Base-by-base conservation (phyloP, 140 eudicot species). In the Stevia rebaudiana region DNA sequence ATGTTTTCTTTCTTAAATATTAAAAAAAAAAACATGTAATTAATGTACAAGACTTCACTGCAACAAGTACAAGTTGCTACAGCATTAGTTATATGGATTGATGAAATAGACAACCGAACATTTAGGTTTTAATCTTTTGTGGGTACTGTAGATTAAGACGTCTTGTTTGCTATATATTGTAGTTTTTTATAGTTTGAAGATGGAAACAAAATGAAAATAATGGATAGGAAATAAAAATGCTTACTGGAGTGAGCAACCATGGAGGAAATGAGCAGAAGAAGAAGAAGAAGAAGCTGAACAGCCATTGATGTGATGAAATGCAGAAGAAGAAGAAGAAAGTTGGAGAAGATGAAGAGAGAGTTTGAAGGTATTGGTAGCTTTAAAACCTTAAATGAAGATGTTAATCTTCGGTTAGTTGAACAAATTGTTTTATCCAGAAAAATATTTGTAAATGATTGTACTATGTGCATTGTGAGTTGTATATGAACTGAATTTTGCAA, bases 241-340 rank as follows among this genome's bases (percentile, higher is more conserved):
- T 84, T 81, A 81, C 91, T 78, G 19, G 91, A 76, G 71, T 78
- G 76, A 53, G 76, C 37, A 55, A 71, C 82, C 87, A 84, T 75
- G 59, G 78, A 71, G 67, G 65, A 69, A 24, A 81, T 33, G 53
- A 84, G 82, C 33, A 28, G 33, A 17, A 78, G 25, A 48, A 71
- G 33, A 17, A 78, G 25, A 48, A 71, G 59, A 65, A 76, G 15
- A 68, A 69, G 74, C 17, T 69, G 50, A 72, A 62, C 41, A 65
- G 82, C 84, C 86, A 80, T 84, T 64, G 23, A 3, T 54, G 39
- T 24, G 48, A 15, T 35, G 63, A 55, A 23, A 35, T 40, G 74
- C 36, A 8, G 42, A 47, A 28, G 53, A 62, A 37, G 60, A 61
- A 39, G 52, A 23, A 73, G 75, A 62, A 63, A 59, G 1, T 65